These are phyloP conservation scores for Anisodus acutangulus DNA, from an alignment of 257 asterid genomes.

Conservation along the genomic window DNA sequence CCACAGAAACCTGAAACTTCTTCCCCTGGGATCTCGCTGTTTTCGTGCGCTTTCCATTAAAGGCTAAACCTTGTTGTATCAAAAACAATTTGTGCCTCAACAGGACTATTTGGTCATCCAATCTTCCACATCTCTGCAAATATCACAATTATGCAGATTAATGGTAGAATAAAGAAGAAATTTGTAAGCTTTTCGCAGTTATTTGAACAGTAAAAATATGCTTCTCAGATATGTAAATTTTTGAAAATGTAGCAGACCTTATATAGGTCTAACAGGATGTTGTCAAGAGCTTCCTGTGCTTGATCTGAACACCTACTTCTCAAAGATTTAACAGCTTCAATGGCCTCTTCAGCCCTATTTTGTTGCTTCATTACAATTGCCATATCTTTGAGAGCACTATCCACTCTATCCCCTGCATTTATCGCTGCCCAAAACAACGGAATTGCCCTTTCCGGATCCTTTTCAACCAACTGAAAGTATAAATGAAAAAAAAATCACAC, in stretches of 20 bases:
- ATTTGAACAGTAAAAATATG: neutral
- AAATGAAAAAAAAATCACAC: neutral
- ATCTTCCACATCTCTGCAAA: constrained; percentile 90
- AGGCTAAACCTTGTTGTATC: constrained; percentile 95
- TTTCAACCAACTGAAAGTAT: constrained; percentile 69
- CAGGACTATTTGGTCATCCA: constrained; percentile 79
- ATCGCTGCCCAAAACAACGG: constrained; percentile 97
- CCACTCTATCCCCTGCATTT: constrained; percentile 97
- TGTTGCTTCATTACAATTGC: constrained; percentile 99
- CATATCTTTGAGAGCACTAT: constrained; percentile 97
- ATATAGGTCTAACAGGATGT: constrained; percentile 83
- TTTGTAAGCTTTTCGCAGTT: neutral
- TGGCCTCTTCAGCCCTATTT: constrained; percentile 93
- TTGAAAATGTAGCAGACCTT: constrained; percentile 49
- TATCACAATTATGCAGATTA: neutral
- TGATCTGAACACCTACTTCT: constrained; percentile 90
- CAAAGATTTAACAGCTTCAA: constrained; percentile 88
- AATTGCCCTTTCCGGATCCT: constrained; percentile 95
- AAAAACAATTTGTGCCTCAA: constrained; percentile 70
- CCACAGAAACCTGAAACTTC: constrained; percentile 96
- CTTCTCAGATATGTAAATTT: neutral
- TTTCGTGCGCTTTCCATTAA: constrained; percentile 91
- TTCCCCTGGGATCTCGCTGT: constrained; percentile 97
- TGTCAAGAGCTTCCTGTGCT: constrained; percentile 96
- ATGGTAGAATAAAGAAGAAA: neutral